Percentiles rank a stretch among this genome's conserved stretches.
phyloP scores from a whole-genome alignment of 2,329 filamentous ascomycete species.

The Mycosphaerella arachidis region DNA sequence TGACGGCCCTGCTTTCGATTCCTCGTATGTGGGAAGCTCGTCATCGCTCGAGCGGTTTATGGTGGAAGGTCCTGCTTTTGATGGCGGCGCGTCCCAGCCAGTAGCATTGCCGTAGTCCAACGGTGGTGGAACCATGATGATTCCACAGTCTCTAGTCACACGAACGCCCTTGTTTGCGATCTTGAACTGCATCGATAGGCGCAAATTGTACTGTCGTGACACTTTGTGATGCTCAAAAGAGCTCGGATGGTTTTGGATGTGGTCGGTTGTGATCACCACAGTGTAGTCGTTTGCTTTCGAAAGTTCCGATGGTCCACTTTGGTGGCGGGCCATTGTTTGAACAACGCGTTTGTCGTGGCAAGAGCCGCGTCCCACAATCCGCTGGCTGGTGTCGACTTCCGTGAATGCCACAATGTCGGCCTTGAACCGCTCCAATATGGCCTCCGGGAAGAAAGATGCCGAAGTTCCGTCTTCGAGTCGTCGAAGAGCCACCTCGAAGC shows the following conservation, averaged over 20 bases:
- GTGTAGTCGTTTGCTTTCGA: constrained; percentile 16
- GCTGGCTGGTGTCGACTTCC: constrained; percentile 9
- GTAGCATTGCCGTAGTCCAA: not conserved
- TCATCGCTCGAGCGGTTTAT: not conserved
- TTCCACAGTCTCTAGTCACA: constrained; percentile 9
- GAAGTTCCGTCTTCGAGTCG: constrained; percentile 11
- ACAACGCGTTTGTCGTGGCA: constrained; percentile 9
- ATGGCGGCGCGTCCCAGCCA: not conserved
- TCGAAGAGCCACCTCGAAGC: constrained; percentile 14
- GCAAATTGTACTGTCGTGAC: constrained; percentile 14
- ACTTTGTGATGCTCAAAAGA: constrained; percentile 18
- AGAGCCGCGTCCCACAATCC: constrained; percentile 11
- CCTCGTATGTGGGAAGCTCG: not conserved
- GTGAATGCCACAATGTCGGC: constrained; percentile 14
- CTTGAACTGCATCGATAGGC: constrained; percentile 14
- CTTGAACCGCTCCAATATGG: constrained; percentile 11
- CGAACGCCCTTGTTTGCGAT: constrained; percentile 13
- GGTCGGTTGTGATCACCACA: constrained; percentile 4
- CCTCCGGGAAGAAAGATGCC: constrained; percentile 7
- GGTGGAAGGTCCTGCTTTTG: not conserved
- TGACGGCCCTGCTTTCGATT: not conserved
- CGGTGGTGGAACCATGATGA: constrained; percentile 14
- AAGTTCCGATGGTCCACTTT: constrained; percentile 6
- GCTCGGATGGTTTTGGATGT: constrained; percentile 2
- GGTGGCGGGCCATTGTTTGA: constrained; percentile 11